Conservation (phyloP, 805 yeast genomes). For the Hanseniaspora singularis region DNA sequence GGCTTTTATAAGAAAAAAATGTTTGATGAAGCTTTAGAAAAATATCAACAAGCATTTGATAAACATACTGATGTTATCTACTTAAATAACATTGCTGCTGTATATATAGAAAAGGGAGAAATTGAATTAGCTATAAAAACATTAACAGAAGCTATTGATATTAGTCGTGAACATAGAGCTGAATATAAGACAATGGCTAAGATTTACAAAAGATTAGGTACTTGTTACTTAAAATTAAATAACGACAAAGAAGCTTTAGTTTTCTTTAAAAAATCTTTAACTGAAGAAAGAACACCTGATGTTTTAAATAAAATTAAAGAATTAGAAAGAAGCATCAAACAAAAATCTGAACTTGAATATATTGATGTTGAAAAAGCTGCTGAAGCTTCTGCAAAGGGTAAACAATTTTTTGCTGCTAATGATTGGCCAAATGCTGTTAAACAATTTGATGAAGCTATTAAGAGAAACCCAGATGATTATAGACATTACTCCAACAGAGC, state of each 20-base stretch:
- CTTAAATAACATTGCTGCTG: conserved; percentile 94
- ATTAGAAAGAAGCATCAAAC: conserved; percentile 76
- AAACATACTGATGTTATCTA: conserved; percentile 74
- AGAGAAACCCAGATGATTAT: conserved; percentile 93
- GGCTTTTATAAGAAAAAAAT: conserved; percentile 70
- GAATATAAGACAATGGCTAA: conserved; percentile 88
- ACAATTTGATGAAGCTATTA: conserved; percentile 88
- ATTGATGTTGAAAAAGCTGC: conserved; percentile 88
- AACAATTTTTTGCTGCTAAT: conserved; percentile 72
- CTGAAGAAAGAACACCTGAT: conserved; percentile 95
- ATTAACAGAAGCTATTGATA: conserved; percentile 70
- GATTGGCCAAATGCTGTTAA: conserved; percentile 96
- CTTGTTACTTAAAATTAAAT: conserved; percentile 60
- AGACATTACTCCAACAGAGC: conserved; percentile 97
- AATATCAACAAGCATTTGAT: conserved; percentile 80
- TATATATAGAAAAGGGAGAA: conserved; percentile 92
- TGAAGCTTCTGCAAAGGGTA: conserved; percentile 87
- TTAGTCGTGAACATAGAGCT: conserved; percentile 80
- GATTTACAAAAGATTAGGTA: conserved; percentile 86
- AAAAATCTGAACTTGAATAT: conserved; percentile 63
- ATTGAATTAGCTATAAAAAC: conserved; percentile 74
- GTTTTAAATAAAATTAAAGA: conserved; percentile 75
- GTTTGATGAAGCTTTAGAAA: conserved; percentile 84
- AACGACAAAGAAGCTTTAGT: conserved; percentile 64
- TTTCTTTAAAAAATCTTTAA: conserved; percentile 75